Evolutionary conservation across 2,329 filamentous ascomycete genomes (phyloP).

Genomic region (Xylaria sp.): DNA sequence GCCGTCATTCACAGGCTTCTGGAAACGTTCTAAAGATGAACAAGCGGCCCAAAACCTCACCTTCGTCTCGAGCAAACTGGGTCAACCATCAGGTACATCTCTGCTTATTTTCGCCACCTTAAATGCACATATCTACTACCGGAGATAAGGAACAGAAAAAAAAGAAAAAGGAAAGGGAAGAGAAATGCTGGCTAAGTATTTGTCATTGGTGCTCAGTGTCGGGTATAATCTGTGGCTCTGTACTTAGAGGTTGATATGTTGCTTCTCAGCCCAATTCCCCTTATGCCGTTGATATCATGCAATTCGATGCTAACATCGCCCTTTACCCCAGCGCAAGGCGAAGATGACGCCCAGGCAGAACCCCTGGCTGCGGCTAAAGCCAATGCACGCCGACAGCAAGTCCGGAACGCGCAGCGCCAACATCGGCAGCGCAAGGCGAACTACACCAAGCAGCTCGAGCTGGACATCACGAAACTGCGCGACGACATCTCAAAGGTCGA

Average conservation of each 20-base stretch:
- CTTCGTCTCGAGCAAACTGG: constrained; percentile 50
- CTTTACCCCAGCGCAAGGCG: constrained; percentile 1
- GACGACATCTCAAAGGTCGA: constrained; percentile 58
- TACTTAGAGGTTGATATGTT: background rate
- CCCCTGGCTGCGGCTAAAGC: constrained; percentile 52
- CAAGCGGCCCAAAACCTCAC: constrained; percentile 49
- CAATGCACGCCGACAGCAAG: constrained; percentile 61
- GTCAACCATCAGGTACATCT: constrained; percentile 44
- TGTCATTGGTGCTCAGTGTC: background rate
- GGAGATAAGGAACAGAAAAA: background rate
- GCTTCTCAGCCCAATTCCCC: background rate
- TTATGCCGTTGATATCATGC: background rate
- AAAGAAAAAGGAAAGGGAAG: background rate
- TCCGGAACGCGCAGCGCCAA: constrained; percentile 63
- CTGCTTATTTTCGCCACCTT: background rate
- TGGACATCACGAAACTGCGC: constrained; percentile 59
- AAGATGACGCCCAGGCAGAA: constrained; percentile 23
- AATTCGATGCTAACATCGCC: constrained; percentile 13
- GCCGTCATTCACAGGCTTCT: constrained; percentile 60
- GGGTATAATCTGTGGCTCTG: background rate
- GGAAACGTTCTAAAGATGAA: constrained; percentile 57
- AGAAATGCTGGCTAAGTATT: background rate
- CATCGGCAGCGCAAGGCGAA: constrained; percentile 67
- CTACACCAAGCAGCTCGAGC: constrained; percentile 64
- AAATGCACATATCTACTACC: background rate